Evolutionary conservation across 805 yeast species (phyloP).

Genomic region (Metschnikowia cubensis): DNA sequence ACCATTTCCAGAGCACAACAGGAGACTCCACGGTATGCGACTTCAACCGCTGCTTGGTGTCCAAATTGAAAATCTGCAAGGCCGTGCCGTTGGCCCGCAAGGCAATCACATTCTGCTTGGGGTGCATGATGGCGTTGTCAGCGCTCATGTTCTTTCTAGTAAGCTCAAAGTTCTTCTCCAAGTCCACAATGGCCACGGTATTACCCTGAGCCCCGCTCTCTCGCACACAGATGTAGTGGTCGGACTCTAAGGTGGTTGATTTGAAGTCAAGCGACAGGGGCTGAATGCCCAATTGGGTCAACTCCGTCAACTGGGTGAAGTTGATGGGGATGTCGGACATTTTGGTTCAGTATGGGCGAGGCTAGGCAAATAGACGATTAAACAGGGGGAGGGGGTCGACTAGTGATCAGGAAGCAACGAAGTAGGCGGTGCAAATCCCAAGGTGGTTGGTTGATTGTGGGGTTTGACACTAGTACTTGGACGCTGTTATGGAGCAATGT

Average conservation of each 20-base stretch:
- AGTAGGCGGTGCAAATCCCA: conserved; percentile 1
- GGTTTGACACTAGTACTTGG: conserved; percentile 1
- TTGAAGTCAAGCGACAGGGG: conserved; percentile 84
- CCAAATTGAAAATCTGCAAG: conserved; percentile 87
- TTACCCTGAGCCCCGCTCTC: conserved; percentile 62
- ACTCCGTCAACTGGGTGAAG: conserved; percentile 90
- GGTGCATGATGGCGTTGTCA: conserved; percentile 96
- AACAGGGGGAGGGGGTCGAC: neutral
- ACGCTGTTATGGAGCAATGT: conserved; percentile 6
- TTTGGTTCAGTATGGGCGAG: neutral
- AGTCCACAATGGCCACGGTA: conserved; percentile 90
- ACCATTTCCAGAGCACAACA: conserved; percentile 95
- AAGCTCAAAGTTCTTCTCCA: conserved; percentile 71
- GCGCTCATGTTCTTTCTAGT: conserved; percentile 94
- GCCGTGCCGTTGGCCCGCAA: conserved; percentile 96
- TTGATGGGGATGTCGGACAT: conserved; percentile 83
- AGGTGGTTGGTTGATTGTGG: conserved; percentile 13
- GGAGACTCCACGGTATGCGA: conserved; percentile 83
- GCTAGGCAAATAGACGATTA: neutral
- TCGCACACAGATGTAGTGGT: conserved; percentile 80
- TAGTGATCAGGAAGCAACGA: neutral
- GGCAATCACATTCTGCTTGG: conserved; percentile 81
- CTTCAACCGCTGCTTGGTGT: conserved; percentile 82
- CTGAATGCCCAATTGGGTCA: conserved; percentile 80
- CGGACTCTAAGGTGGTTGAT: conserved; percentile 92